These are phyloP conservation scores for Cinnamomum micranthum DNA, from an alignment of 164 flowering plant species.

Conservation along the genomic window DNA sequence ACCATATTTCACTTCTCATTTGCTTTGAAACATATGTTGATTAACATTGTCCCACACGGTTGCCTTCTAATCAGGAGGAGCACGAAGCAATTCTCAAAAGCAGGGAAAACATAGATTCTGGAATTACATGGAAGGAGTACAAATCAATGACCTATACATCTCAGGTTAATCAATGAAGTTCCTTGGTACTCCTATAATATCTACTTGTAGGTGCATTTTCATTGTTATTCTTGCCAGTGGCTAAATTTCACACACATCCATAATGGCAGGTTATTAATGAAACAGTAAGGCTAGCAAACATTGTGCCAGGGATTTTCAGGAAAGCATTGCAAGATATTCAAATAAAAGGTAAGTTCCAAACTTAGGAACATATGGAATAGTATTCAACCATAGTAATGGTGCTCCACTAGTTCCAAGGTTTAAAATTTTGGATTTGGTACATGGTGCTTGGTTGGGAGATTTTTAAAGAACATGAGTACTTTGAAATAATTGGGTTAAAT, in stretches of 20 bases:
- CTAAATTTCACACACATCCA: neutral
- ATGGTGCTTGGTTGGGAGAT: neutral
- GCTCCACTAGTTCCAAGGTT: neutral
- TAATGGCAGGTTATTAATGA: constrained; percentile 38
- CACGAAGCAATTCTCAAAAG: constrained; percentile 29
- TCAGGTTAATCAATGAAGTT: constrained; percentile 21
- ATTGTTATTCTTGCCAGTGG: neutral
- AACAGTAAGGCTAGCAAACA: constrained; percentile 39
- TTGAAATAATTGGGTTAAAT: neutral
- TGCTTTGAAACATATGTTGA: neutral
- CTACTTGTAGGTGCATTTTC: neutral
- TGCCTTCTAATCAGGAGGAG: constrained; percentile 27
- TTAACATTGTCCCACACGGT: constrained; percentile 3
- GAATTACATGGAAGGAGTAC: constrained; percentile 40
- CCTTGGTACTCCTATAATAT: neutral
- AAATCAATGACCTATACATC: constrained; percentile 45
- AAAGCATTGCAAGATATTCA: constrained; percentile 30
- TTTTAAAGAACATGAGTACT: neutral
- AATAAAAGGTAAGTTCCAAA: constrained; percentile 23
- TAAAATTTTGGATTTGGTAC: neutral
- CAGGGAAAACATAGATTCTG: constrained; percentile 28
- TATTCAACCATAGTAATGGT: neutral
- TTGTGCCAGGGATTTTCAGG: constrained; percentile 40
- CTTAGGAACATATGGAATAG: neutral
- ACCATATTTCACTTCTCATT: neutral